Evolutionary conservation across 2,329 filamentous ascomycete genomes (phyloP), one percentile per base, ranked within the genome.

Genomic region (Nemania abortiva): DNA sequence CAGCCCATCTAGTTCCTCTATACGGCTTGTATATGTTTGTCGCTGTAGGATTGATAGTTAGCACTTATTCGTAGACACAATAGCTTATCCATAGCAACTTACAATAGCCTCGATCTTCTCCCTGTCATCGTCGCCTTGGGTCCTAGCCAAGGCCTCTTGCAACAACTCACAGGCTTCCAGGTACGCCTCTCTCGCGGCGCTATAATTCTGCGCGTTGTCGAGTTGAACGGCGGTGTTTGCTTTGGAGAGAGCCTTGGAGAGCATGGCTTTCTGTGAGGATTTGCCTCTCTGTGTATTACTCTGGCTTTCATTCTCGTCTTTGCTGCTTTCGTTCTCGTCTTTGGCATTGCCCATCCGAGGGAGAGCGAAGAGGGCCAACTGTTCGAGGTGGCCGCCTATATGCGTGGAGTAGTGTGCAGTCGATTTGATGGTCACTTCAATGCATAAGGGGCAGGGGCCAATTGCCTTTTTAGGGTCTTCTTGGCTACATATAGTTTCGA

Each of bases 141-240:
- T 98, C 75, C 93, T 90, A 66, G 91, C 84, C 83, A 99, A 92
- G 4, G 98, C 96, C 76, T 97, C 91, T 74, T 95, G 91, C 63
- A 99, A 83, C 68, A 99, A 85, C 64, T 91, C 88, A 78, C 96
- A 99, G 3, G 97, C 96, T 81, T 99, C 96, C 11, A 88, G 86
- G 79, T 99, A 99, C 15, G 95, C 94, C 76, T 94, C 89, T 78
- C 97, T 91, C 20, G 96, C 96, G 49, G 93, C 94, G 79, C 95
- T 93, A 71, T 96, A 95, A 77, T 98, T 97, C 77, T 96, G 93
- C 15, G 94, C 94, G 87, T 98, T 98, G 82, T 99, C 96, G 49
- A 99, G 88, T 73, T 98, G 88, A 29, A 99, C 96, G 24, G 96
- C 96, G 13, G 93, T 95, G 77, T 99, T 98, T 58, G 96, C 96